Conservation (phyloP, 2,329 filamentous ascomycete genomes). For the Cryoendolithus antarcticus region DNA sequence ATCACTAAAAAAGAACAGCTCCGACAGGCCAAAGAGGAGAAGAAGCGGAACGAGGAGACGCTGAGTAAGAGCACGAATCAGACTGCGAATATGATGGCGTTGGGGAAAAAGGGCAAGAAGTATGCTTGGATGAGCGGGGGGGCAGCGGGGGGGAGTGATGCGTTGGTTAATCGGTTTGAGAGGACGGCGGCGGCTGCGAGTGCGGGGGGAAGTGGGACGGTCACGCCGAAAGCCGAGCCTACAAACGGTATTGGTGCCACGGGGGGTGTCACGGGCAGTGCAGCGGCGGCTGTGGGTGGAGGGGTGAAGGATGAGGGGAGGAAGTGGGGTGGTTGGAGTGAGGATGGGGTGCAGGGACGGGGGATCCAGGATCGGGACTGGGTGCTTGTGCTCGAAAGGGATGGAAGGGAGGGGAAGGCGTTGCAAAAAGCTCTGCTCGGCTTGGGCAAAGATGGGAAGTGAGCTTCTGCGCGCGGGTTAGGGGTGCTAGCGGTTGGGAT, state of each 20-base stretch:
- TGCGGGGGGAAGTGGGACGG: conserved; percentile 5
- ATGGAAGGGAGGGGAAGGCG: conserved; percentile 55
- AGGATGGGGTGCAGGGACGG: conserved; percentile 63
- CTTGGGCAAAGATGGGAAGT: conserved; percentile 2
- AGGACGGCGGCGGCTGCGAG: conserved; percentile 10
- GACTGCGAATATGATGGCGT: conserved; percentile 63
- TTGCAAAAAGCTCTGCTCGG: conserved; percentile 39
- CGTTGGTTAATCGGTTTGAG: conserved; percentile 26
- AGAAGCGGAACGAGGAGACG: conserved; percentile 23
- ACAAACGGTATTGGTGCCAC: neutral
- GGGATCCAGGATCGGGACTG: conserved; percentile 79
- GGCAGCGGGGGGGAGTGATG: conserved; percentile 34
- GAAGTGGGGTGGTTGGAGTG: conserved; percentile 37
- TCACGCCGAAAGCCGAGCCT: conserved; percentile 12
- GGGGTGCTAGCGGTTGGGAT: too few relatives aligned
- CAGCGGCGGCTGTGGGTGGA: conserved; percentile 6
- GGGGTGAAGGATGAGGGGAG: conserved; percentile 7
- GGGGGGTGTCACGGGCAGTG: conserved; percentile 4
- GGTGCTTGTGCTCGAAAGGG: conserved; percentile 64
- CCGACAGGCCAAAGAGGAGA: conserved; percentile 59
- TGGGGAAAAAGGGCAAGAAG: conserved; percentile 52
- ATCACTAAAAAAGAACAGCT: conserved; percentile 82
- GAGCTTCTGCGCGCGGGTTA: neutral
- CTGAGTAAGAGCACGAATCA: conserved; percentile 66
- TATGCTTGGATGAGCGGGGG: conserved; percentile 63